Percentiles rank a stretch among this genome's conserved stretches.
Evolutionary conservation across 495 filamentous ascomycete species (phyloP).

Genomic region (Acidiella bohemica): DNA sequence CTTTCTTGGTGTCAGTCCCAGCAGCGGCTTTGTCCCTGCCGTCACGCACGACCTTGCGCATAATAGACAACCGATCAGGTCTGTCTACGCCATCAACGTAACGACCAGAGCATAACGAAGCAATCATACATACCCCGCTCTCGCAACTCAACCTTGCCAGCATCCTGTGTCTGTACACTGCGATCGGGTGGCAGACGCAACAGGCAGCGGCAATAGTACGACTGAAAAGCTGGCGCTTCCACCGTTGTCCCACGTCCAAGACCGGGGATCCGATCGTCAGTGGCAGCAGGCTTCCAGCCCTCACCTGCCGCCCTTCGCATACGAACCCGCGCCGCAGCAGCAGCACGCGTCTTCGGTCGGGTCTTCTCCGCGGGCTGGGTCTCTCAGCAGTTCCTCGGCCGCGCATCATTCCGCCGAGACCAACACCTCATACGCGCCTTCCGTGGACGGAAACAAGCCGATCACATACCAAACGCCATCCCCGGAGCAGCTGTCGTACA

Average conservation of each 20-base stretch:
- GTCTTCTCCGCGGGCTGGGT: conserved; percentile 56
- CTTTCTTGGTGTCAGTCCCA: conserved; percentile 3
- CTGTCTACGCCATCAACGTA: not conserved
- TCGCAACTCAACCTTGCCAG: not conserved
- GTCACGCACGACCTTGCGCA: not conserved
- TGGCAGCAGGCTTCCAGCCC: conserved; percentile 60
- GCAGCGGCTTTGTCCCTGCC: conserved; percentile 6
- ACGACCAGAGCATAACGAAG: not conserved
- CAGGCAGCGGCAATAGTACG: too few species aligned
- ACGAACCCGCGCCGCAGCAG: conserved; percentile 53
- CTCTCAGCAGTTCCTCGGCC: conserved; percentile 42
- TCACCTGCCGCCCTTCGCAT: conserved; percentile 57
- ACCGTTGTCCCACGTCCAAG: conserved; percentile 78
- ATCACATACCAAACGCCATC: conserved; percentile 32
- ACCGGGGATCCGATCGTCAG: conserved; percentile 72
- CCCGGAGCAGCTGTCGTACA: conserved; percentile 32
- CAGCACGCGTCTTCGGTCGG: conserved; percentile 41
- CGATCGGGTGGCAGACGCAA: too few species aligned
- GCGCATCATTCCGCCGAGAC: conserved; percentile 27
- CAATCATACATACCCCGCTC: not conserved
- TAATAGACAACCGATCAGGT: not conserved
- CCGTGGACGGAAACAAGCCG: conserved; percentile 38
- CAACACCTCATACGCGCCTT: conserved; percentile 36
- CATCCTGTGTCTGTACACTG: not conserved
- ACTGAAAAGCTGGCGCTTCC: conserved; percentile 99